Conservation (phyloP, 805 yeast species). For the Metschnikowia amazonensis region DNA sequence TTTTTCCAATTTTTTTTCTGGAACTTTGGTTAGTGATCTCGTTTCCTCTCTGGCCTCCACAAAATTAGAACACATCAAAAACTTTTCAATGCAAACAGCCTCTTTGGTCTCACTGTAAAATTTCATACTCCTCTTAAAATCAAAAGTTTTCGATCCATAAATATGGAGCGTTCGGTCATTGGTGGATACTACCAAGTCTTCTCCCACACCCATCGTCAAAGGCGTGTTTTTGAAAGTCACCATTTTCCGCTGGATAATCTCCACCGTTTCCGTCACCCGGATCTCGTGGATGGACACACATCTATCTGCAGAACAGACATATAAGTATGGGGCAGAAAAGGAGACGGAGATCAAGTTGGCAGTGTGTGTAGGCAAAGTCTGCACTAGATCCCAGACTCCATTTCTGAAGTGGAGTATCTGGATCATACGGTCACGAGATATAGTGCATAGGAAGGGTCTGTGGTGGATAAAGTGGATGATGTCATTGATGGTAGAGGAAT, state of each 20-base stretch:
- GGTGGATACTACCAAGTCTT: constrained; percentile 48
- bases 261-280: constrained; percentile 9
- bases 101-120: constrained; percentile 40
- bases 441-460: constrained; percentile 37
- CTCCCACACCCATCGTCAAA: constrained; percentile 32
- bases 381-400: constrained; percentile 48
- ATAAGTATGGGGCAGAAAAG: constrained; percentile 30
- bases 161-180: constrained; percentile 47
- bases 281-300: constrained; percentile 52
- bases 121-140: constrained; percentile 37
- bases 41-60: too few species aligned
- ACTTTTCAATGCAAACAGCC: constrained; percentile 43
- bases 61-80: constrained; percentile 30
- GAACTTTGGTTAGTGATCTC: too few species aligned
- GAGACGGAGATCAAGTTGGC: constrained; percentile 46
- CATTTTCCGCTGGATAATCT: constrained; percentile 40
- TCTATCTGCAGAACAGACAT: constrained; percentile 60
- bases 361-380: constrained; percentile 57
- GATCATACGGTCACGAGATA: constrained; percentile 61
- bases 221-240: constrained; percentile 53
- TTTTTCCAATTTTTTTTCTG: too few species aligned
- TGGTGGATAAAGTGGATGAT: constrained; percentile 28
- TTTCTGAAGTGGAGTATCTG: constrained; percentile 43
- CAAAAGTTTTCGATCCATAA: constrained; percentile 35
- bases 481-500: constrained; percentile 50